Evolutionary conservation across 148 eudicot species (phyloP), one percentile per base, ranked within the genome.

Genomic region (Gaultheria prostrata): DNA sequence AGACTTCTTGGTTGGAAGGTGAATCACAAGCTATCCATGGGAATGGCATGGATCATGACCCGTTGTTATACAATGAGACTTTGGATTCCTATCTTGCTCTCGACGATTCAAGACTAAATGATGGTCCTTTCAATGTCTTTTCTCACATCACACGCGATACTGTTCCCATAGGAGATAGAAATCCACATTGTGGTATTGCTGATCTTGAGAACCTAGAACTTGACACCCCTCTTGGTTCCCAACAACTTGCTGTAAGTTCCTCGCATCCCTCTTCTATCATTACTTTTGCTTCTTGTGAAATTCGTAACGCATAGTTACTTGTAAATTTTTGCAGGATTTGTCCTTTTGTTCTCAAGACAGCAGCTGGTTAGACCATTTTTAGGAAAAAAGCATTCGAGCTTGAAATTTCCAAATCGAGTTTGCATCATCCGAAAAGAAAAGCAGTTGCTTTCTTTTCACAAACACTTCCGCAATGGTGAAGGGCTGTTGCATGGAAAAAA

Each of bases 321-420:
- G 18, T 69, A 43, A 32, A 46, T 18, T 12, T 61, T 15, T 83
- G 88, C 90, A 94, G 98, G 97, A 95, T 49, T 86, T 94, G 78
- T 91, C 83, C 72, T 89, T 94, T 81, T 85, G 89, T 26, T 95
- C 98, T 74, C 98, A 93, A 86, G 98, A 95, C 85, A 92, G 94
- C 81, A 85, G 82, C 83, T 95, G 93, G 97, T 74, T 91, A 83
- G 93, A 87, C 82, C 83, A 79, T 80, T 39, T 84, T 10, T 92
- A 83, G 59, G 43, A 79, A 67, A 74, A 51, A 26, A 43, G 33
- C 8, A 46, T 18, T 17, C 13, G 45, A 33, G 30, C 70, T 12
- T 76, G 65, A 78, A 13, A 72, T 15, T 30, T 48, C 43, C 20
- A 84, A 3, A 33, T 65, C 43, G 45, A 1, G n/a, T n/a, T 86